Percentiles rank a stretch among this genome's conserved stretches.
These are phyloP conservation scores for Coccinonectria pachysandricola DNA, from an alignment of 2,329 filamentous ascomycete species.

Conservation along the genomic window DNA sequence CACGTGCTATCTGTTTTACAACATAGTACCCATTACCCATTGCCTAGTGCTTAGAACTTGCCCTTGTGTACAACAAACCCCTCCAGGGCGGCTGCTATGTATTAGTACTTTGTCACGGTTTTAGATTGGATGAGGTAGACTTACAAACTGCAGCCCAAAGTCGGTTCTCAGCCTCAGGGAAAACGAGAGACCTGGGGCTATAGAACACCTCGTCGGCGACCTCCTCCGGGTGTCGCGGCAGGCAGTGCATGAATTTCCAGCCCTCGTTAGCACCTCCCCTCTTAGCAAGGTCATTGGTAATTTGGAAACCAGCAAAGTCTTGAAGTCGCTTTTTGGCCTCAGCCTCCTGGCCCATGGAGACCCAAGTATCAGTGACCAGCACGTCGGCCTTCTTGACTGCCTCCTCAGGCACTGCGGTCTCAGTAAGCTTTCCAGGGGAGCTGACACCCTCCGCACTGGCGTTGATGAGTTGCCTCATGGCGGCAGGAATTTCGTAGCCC, in stretches of 20 bases:
- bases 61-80: conserved; percentile 93
- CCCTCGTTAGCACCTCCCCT: conserved; percentile 74
- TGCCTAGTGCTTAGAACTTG: conserved; percentile 43
- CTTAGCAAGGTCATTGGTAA: conserved; percentile 76
- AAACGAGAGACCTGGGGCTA: conserved; percentile 73
- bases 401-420: conserved; percentile 75
- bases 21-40: no score
- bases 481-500: conserved; percentile 69
- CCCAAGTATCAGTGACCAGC: conserved; percentile 93
- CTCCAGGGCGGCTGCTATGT: conserved; percentile 58
- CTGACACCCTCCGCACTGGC: conserved; percentile 47
- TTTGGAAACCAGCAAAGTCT: conserved; percentile 83
- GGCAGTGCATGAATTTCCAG: conserved; percentile 99
- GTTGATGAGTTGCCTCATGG: conserved; percentile 64
- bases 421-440: conserved; percentile 54
- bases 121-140: conserved; percentile 27
- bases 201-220: conserved; percentile 95
- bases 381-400: conserved; percentile 79
- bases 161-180: conserved; percentile 88
- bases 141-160: conserved; percentile 77
- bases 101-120: no score
- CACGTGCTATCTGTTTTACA: conserved; percentile 2
- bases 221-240: conserved; percentile 86
- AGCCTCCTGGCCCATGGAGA: conserved; percentile 94
- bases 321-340: conserved; percentile 68